Evolutionary conservation across 208 protist genomes (phyloP).

Genomic region (Herpetomonas tarakana): DNA sequence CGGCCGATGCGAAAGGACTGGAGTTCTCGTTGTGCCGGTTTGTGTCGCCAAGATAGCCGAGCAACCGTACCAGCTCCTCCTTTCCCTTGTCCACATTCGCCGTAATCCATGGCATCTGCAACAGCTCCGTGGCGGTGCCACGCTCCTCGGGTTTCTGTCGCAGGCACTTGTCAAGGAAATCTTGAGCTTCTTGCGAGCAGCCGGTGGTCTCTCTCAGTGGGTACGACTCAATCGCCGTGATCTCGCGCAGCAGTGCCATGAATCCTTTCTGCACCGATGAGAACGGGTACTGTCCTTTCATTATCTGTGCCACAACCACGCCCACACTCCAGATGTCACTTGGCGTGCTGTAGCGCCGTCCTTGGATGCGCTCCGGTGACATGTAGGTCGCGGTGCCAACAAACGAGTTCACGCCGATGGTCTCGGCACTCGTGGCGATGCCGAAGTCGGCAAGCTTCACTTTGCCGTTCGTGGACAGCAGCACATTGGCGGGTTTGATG

Average conservation of each 20-base stretch:
- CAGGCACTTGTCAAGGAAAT: conserved; percentile 72
- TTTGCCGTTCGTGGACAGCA: conserved; percentile 65
- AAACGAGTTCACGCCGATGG: conserved; percentile 83
- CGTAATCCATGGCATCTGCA: conserved; percentile 69
- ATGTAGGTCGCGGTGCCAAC: conserved; percentile 87
- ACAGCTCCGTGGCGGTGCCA: conserved; percentile 51
- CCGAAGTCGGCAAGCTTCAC: conserved; percentile 88
- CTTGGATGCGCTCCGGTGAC: conserved; percentile 84
- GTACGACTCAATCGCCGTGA: conserved; percentile 62
- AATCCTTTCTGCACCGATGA: conserved; percentile 57
- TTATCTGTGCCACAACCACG: conserved; percentile 64
- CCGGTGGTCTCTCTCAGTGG: conserved; percentile 25
- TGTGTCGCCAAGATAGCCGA: conserved; percentile 41
- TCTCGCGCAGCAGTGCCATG: conserved; percentile 72
- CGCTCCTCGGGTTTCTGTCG: conserved; percentile 60
- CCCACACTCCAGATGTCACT: conserved; percentile 90
- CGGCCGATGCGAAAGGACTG: not conserved
- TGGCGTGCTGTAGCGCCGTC: conserved; percentile 67
- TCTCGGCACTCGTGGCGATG: conserved; percentile 79
- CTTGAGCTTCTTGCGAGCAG: conserved; percentile 62
- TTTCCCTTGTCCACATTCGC: conserved; percentile 56
- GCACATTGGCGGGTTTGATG: conserved; percentile 87
- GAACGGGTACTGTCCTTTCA: conserved; percentile 77
- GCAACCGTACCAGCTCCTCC: conserved; percentile 43
- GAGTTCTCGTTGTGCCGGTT: conserved; percentile 35